Conservation (phyloP, 805 yeast genomes). For the Helenozyma baotianmanensis region DNA sequence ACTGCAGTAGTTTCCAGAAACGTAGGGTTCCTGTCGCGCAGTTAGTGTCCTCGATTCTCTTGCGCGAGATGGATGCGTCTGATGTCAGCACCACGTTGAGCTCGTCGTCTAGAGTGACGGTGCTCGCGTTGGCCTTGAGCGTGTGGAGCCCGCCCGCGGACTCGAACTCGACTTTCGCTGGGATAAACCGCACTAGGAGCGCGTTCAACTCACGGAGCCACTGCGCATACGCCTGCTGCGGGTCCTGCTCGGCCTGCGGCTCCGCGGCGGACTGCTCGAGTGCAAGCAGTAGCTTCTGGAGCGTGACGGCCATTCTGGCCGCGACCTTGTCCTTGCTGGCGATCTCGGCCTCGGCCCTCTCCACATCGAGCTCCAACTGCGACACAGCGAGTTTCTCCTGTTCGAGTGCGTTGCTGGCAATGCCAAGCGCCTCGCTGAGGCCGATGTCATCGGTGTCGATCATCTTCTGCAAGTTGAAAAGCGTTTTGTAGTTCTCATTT, state of each 20-base stretch:
- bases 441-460: conserved; percentile 12
- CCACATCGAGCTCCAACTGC: conserved; percentile 4
- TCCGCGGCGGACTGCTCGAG: conserved; percentile 2
- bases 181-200: conserved; percentile 7
- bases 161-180: conserved; percentile 2
- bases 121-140: neutral
- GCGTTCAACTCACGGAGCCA: conserved; percentile 11
- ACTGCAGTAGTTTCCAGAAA: conserved; percentile 11
- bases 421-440: conserved; percentile 11
- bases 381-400: conserved; percentile 6
- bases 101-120: conserved; percentile 5
- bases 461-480: conserved; percentile 11
- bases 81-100: conserved; percentile 5
- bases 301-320: conserved; percentile 4
- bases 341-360: conserved; percentile 2
- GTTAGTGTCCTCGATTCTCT: conserved; percentile 6
- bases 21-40: conserved; percentile 3
- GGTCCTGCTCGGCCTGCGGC: conserved; percentile 5
- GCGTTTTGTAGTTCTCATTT: conserved; percentile 13
- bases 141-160: conserved; percentile 1
- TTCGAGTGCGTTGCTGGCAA: conserved; percentile 9
- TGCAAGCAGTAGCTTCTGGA: conserved; percentile 1
- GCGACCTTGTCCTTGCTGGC: neutral
- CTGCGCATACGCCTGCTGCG: conserved; percentile 15
- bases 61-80: neutral